A percentile compares a stretch with the other conserved stretches of the same genome.
These are phyloP conservation scores for Mycena crocata DNA, from an alignment of 768 basidiomycete genomes.

Conservation along the genomic window DNA sequence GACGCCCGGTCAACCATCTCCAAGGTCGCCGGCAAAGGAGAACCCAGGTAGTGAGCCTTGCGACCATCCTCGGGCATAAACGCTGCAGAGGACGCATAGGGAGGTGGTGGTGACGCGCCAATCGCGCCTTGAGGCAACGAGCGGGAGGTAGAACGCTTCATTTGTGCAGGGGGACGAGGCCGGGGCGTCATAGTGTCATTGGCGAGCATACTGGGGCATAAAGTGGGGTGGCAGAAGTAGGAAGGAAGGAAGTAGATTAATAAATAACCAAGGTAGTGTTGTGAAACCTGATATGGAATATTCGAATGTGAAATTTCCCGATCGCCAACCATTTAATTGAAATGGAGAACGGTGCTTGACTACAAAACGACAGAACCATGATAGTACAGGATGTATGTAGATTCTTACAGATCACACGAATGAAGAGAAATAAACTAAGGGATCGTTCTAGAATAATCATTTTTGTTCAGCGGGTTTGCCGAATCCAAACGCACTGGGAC, in stretches of 20 bases:
- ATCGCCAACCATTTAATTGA: no score
- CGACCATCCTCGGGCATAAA: conserved; percentile 41
- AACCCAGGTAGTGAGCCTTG: conserved; percentile 36
- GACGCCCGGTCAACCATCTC: conserved; percentile 43
- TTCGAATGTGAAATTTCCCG: no score
- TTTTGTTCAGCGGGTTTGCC: conserved; percentile 33
- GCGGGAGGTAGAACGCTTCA: conserved; percentile 57
- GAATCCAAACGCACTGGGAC: conserved; percentile 48
- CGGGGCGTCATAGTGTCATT: conserved; percentile 64
- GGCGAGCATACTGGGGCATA: conserved; percentile 45
- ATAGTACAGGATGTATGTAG: conserved; percentile 22
- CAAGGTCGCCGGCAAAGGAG: conserved; percentile 42
- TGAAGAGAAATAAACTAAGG: conserved; percentile 11
- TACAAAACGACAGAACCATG: conserved; percentile 23
- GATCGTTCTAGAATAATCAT: conserved; percentile 15
- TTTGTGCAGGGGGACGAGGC: conserved; percentile 78
- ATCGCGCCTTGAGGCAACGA: conserved; percentile 45
- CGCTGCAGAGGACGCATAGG: conserved; percentile 61
- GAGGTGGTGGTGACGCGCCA: conserved; percentile 50
- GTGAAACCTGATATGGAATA: no score
- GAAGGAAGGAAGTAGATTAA: not conserved
- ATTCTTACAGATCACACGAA: conserved; percentile 22
- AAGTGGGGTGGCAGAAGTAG: conserved; percentile 4
- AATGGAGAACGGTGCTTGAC: conserved; percentile 21
- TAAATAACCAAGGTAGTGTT: no score